Evolutionary conservation across 2,329 filamentous ascomycete genomes (phyloP).

Genomic region (Tolypocladium tropicale): DNA sequence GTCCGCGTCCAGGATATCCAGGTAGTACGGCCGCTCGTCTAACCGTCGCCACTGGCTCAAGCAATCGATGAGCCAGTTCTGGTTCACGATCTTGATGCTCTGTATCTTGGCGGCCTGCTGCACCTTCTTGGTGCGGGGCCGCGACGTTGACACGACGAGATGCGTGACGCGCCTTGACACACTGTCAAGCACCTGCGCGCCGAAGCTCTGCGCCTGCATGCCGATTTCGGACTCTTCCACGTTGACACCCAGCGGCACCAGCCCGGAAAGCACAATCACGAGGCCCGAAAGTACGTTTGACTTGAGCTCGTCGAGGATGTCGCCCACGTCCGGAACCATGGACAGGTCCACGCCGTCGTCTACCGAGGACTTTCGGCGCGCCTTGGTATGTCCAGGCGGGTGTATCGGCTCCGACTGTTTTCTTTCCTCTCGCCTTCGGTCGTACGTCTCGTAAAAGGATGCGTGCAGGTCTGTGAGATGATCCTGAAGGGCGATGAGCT

Average conservation of each 20-base stretch:
- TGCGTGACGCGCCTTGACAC: conserved; percentile 59
- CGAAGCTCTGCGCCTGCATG: conserved; percentile 78
- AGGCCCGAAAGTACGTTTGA: conserved; percentile 61
- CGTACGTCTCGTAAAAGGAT: conserved; percentile 76
- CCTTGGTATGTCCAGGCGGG: conserved; percentile 20
- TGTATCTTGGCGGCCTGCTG: conserved; percentile 71
- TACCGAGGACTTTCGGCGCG: conserved; percentile 18
- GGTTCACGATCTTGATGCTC: conserved; percentile 82
- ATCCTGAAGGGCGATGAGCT: conserved; percentile 66
- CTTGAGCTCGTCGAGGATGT: conserved; percentile 78
- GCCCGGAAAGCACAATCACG: conserved; percentile 78
- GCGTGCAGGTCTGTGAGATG: conserved; percentile 68
- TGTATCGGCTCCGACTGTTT: conserved; percentile 23
- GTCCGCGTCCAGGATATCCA: conserved; percentile 65
- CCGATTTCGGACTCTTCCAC: conserved; percentile 77
- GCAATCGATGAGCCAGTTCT: conserved; percentile 80
- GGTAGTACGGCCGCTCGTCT: conserved; percentile 67
- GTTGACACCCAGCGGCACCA: conserved; percentile 74
- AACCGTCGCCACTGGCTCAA: conserved; percentile 75
- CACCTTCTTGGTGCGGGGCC: conserved; percentile 82
- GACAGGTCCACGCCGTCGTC: conserved; percentile 33
- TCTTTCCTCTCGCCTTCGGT: conserved; percentile 36
- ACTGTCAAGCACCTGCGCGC: conserved; percentile 51
- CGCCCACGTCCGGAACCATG: conserved; percentile 71
- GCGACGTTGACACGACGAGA: conserved; percentile 58